These are phyloP conservation scores for Phoenix dactylifera DNA, from an alignment of 176 grass and related monocot genomes.

Conservation along the genomic window DNA sequence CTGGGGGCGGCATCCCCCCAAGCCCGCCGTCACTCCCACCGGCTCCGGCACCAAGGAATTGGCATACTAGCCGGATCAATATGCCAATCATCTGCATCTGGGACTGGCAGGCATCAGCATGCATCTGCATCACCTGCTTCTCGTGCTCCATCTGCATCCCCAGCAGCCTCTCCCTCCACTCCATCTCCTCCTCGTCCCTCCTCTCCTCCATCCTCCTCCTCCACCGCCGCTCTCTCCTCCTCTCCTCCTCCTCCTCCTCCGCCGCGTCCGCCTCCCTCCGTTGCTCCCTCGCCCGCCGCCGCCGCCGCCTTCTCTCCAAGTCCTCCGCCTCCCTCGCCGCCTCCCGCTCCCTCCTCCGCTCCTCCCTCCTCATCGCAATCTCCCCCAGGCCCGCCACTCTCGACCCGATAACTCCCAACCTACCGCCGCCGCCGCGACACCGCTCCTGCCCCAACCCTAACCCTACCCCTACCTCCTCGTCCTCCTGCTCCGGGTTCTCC, in stretches of 20 bases:
- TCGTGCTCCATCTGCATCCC: constrained; percentile 13
- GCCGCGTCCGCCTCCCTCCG: constrained; percentile 1
- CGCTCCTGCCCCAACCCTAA: not conserved
- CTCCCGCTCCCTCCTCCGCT: not conserved
- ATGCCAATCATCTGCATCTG: constrained; percentile 17
- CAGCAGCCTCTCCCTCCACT: constrained; percentile 17
- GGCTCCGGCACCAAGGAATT: constrained; percentile 5
- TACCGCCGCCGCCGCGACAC: not conserved
- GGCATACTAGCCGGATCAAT: constrained; percentile 1
- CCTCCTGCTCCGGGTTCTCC: too few species aligned
- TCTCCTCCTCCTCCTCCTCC: not conserved
- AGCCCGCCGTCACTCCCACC: constrained; percentile 4
- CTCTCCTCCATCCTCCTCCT: constrained; percentile 6
- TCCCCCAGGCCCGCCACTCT: not conserved
- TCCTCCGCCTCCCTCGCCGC: not conserved
- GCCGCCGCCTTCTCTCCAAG: not conserved
- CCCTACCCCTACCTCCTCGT: constrained; percentile 6
- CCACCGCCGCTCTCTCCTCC: not conserved
- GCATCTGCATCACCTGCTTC: constrained; percentile 8
- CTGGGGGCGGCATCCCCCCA: constrained; percentile 3
- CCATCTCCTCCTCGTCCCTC: constrained; percentile 16
- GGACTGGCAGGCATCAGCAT: constrained; percentile 3
- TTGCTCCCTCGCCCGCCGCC: not conserved
- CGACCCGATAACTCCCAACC: not conserved
- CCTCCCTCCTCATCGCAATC: constrained; percentile 11